These are phyloP conservation scores for Kluyveromyces starmeri DNA, from an alignment of 805 yeast species.

Conservation along the genomic window DNA sequence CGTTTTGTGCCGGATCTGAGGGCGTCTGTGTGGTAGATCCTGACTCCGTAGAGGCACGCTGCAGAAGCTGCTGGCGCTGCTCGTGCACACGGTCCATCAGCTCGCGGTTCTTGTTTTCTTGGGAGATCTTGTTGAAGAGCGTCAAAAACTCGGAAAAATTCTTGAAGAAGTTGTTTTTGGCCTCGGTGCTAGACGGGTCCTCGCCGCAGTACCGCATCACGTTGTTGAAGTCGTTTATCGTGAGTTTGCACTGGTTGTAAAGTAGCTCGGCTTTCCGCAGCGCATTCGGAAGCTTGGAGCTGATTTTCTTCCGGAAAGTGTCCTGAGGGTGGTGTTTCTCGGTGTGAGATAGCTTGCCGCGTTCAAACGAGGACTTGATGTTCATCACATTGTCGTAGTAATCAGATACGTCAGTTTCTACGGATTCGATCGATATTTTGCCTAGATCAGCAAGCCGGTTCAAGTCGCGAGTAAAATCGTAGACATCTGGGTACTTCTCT, in stretches of 20 bases:
- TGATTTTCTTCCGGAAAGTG: conserved; percentile 43
- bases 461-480: conserved; percentile 54
- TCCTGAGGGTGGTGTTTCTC: conserved; percentile 61
- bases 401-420: conserved; percentile 51
- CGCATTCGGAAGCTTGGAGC: conserved; percentile 47
- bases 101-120: conserved; percentile 57
- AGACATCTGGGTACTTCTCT: conserved; percentile 52
- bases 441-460: conserved; percentile 44
- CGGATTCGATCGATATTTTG: conserved; percentile 53
- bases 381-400: conserved; percentile 42
- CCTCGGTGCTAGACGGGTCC: conserved; percentile 42
- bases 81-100: conserved; percentile 60
- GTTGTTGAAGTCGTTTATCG: conserved; percentile 45
- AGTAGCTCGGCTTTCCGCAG: conserved; percentile 43
- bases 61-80: conserved; percentile 47
- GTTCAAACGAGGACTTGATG: conserved; percentile 44
- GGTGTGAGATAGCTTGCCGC: conserved; percentile 58
- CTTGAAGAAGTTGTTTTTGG: conserved; percentile 51
- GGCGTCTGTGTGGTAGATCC: conserved; percentile 5
- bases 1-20: conserved; percentile 8
- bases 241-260: conserved; percentile 40
- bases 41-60: conserved; percentile 9
- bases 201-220: conserved; percentile 69
- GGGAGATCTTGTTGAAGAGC: conserved; percentile 56
- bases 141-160: conserved; percentile 51